Conservation (phyloP, 1,284 basidiomycete genomes). For the Bjerkandera adusta region DNA sequence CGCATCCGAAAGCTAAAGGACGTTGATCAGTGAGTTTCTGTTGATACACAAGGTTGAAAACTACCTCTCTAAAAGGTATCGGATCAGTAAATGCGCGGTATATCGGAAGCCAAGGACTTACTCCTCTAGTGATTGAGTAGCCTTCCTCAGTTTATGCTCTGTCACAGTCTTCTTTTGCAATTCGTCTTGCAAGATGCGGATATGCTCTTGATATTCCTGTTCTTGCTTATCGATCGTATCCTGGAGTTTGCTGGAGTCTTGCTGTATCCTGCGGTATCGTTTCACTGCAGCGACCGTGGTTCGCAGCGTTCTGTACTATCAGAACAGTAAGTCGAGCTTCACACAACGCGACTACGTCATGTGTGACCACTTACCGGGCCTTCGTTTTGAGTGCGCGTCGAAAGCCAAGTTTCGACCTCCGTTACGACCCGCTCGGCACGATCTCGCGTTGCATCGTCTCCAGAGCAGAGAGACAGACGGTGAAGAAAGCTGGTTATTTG, state of each 20-base stretch:
- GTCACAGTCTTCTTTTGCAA: too few relatives aligned
- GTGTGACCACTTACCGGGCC: slow-evolving; percentile 14
- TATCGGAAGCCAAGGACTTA: too few relatives aligned
- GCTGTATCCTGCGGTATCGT: slow-evolving; percentile 16
- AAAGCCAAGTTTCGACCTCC: slow-evolving; percentile 50
- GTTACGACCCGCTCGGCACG: slow-evolving; percentile 41
- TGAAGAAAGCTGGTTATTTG: slow-evolving; percentile 40
- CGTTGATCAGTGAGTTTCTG: not conserved
- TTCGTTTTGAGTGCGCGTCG: slow-evolving; percentile 11
- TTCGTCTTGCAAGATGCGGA: not conserved
- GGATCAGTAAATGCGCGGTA: too few relatives aligned
- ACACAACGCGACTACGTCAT: not conserved
- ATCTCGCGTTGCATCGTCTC: slow-evolving; percentile 39
- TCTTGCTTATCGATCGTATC: slow-evolving; percentile 23
- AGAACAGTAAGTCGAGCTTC: slow-evolving; percentile 5
- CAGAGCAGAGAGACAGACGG: slow-evolving; percentile 43
- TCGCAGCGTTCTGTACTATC: slow-evolving; percentile 23
- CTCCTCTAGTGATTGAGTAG: too few relatives aligned
- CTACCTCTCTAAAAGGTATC: too few relatives aligned
- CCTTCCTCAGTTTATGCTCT: too few relatives aligned
- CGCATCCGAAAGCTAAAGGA: slow-evolving; percentile 5
- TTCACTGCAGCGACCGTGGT: slow-evolving; percentile 23
- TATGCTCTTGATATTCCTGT: slow-evolving; percentile 23
- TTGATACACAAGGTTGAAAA: too few relatives aligned
- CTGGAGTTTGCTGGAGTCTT: slow-evolving; percentile 11